A percentile compares a stretch with the other conserved stretches of the same genome.
Conservation (phyloP, 2,329 filamentous ascomycete genomes). For the Phialemoniopsis sp. region DNA sequence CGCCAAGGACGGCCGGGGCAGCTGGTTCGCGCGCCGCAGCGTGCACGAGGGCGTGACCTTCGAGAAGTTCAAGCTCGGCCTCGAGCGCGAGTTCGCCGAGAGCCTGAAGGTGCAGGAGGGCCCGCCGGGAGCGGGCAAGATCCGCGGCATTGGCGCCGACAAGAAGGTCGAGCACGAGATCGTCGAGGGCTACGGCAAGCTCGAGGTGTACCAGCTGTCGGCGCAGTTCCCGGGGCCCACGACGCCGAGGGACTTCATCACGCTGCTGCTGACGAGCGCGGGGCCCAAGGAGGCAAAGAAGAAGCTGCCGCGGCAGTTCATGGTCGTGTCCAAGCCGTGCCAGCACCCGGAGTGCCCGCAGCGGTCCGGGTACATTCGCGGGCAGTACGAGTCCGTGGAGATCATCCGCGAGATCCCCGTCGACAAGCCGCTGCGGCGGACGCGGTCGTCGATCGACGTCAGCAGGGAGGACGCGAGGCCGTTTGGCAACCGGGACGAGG, state of each 20-base stretch:
- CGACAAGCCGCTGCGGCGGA: slow-evolving; percentile 34
- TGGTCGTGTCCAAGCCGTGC: slow-evolving; percentile 85
- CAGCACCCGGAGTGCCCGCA: slow-evolving; percentile 69
- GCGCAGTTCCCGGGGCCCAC: slow-evolving; percentile 89
- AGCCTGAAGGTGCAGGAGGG: slow-evolving; percentile 56
- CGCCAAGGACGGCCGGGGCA: slow-evolving; percentile 74
- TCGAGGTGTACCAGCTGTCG: slow-evolving; percentile 79
- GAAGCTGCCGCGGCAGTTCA: slow-evolving; percentile 63
- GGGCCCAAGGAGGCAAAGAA: slow-evolving; percentile 3
- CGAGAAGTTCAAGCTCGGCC: slow-evolving; percentile 69
- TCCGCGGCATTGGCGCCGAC: slow-evolving; percentile 84
- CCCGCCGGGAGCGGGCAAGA: slow-evolving; percentile 63
- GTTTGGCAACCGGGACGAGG: slow-evolving; percentile 11
- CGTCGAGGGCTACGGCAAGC: slow-evolving; percentile 53
- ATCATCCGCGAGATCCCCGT: slow-evolving; percentile 79
- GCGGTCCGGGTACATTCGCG: slow-evolving; percentile 71
- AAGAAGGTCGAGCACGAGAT: slow-evolving; percentile 61
- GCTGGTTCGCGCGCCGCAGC: slow-evolving; percentile 86
- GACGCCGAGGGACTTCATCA: slow-evolving; percentile 82
- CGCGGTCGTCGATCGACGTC: slow-evolving; percentile 40
- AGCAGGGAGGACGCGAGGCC: slow-evolving; percentile 18
- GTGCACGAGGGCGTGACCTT: slow-evolving; percentile 77
- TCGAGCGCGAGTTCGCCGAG: slow-evolving; percentile 76
- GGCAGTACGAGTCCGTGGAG: slow-evolving; percentile 88
- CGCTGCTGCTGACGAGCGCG: slow-evolving; percentile 59